Evolutionary conservation across 2,329 filamentous ascomycete species (phyloP).

Genomic region (Exophiala oligosperma): DNA sequence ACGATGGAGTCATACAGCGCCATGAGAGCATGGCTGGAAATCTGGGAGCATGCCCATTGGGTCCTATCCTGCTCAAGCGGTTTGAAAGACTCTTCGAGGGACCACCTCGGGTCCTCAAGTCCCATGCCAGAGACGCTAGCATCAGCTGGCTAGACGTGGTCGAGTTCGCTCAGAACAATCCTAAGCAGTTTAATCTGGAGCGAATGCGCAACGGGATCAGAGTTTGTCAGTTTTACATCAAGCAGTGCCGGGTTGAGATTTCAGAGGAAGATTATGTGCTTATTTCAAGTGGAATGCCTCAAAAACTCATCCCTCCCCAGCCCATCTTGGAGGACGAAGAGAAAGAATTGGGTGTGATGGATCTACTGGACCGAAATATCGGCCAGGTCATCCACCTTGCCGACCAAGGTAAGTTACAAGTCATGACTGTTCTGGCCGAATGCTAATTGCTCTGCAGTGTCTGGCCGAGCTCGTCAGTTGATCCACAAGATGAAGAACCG

Average conservation of each 20-base stretch:
- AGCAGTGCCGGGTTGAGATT: constrained; percentile 80
- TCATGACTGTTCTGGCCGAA: neutral
- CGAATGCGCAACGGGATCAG: constrained; percentile 67
- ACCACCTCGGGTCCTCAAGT: constrained; percentile 67
- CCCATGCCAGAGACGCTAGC: constrained; percentile 59
- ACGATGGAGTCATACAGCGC: constrained; percentile 80
- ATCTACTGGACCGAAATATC: constrained; percentile 78
- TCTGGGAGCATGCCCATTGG: constrained; percentile 78
- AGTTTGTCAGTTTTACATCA: constrained; percentile 79
- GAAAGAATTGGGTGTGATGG: constrained; percentile 78
- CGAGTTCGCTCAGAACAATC: constrained; percentile 77
- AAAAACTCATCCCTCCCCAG: constrained; percentile 77
- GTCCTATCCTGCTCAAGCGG: constrained; percentile 78
- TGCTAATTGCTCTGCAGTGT: constrained; percentile 47
- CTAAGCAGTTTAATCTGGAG: constrained; percentile 72
- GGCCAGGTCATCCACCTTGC: constrained; percentile 76
- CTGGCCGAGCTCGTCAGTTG: constrained; percentile 71
- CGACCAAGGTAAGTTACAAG: constrained; percentile 61
- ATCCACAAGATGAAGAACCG: constrained; percentile 78
- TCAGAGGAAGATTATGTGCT: constrained; percentile 84
- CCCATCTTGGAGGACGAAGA: constrained; percentile 84
- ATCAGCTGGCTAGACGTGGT: constrained; percentile 86
- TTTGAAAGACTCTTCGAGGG: constrained; percentile 86
- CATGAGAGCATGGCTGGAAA: constrained; percentile 86
- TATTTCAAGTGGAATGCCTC: constrained; percentile 78